Evolutionary conservation across 2,329 filamentous ascomycete genomes (phyloP).

Genomic region (Xylariaceae sp.): DNA sequence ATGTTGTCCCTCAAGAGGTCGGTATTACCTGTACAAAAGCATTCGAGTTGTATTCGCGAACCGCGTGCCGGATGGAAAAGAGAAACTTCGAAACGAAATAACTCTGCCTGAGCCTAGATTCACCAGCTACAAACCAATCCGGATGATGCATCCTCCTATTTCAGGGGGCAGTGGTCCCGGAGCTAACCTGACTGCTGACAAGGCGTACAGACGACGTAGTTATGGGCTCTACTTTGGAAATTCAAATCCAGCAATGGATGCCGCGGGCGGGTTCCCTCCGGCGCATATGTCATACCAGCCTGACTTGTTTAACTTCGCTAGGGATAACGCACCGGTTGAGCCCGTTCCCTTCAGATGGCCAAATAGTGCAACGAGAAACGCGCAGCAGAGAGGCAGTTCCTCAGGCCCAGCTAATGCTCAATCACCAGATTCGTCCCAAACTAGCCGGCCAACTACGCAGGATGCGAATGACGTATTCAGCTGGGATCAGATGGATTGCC

Average conservation of each 20-base stretch:
- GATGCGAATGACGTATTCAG: slow-evolving; percentile 37
- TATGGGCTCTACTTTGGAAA: slow-evolving; percentile 49
- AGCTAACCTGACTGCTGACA: slow-evolving; percentile 60
- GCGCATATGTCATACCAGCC: slow-evolving; percentile 26
- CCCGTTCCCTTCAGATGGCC: slow-evolving; percentile 55
- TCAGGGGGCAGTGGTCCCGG: slow-evolving; percentile 44
- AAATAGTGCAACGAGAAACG: slow-evolving; percentile 33
- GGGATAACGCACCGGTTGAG: slow-evolving; percentile 46
- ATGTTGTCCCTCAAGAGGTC: slow-evolving; percentile 79
- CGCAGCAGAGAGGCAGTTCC: slow-evolving; percentile 33
- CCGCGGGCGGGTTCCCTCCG: slow-evolving; percentile 36
- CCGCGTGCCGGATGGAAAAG: slow-evolving; percentile 91
- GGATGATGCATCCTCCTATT: slow-evolving; percentile 50
- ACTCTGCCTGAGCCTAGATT: slow-evolving; percentile 87
- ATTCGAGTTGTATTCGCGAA: slow-evolving; percentile 97
- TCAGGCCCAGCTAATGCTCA: slow-evolving; percentile 31
- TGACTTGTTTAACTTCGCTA: slow-evolving; percentile 33
- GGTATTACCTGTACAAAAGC: slow-evolving; percentile 88
- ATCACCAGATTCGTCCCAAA: slow-evolving; percentile 24
- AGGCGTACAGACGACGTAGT: slow-evolving; percentile 60
- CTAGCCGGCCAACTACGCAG: slow-evolving; percentile 38
- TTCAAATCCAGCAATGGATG: slow-evolving; percentile 39
- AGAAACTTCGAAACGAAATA: slow-evolving; percentile 87
- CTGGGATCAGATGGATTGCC: slow-evolving; percentile 18
- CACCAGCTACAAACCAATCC: slow-evolving; percentile 75